phyloP scores from a whole-genome alignment of 2,329 filamentous ascomycete genomes.

The Ascochyta fabae region DNA sequence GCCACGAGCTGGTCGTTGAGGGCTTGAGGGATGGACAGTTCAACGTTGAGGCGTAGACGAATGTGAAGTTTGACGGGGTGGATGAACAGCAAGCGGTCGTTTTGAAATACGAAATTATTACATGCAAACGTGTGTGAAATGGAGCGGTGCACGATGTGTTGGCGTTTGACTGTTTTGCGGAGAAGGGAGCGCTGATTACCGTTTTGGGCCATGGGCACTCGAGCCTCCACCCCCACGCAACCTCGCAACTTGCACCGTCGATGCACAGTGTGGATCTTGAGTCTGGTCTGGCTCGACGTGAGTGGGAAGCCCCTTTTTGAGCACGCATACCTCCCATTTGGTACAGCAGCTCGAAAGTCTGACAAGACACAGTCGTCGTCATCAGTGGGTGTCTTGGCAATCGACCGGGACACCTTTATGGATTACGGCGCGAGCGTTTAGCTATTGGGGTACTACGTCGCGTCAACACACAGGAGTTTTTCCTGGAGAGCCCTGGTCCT shows the following conservation, averaged over 20 bases:
- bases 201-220: constrained; percentile 14
- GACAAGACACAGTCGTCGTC: constrained; percentile 1
- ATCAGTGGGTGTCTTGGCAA: constrained; percentile 15
- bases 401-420: constrained; percentile 30
- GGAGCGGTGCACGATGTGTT: neutral
- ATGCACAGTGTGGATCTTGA: neutral
- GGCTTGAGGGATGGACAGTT: constrained; percentile 79
- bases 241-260: neutral
- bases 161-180: neutral
- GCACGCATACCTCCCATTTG: neutral
- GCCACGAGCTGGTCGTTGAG: constrained; percentile 86
- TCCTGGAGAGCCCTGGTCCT: constrained; percentile 34
- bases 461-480: constrained; percentile 23
- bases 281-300: neutral
- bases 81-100: constrained; percentile 18
- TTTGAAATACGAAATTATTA: constrained; percentile 17
- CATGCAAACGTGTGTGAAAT: neutral
- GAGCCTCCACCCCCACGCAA: constrained; percentile 4
- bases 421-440: constrained; percentile 12
- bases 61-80: constrained; percentile 1
- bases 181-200: constrained; percentile 10
- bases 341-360: neutral
- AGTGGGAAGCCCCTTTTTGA: neutral
- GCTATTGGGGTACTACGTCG: constrained; percentile 31
- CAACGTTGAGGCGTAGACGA: constrained; percentile 63